Base-by-base conservation (phyloP, 192 early-diverging fungal species). In the Mycoemilia scoparia region DNA sequence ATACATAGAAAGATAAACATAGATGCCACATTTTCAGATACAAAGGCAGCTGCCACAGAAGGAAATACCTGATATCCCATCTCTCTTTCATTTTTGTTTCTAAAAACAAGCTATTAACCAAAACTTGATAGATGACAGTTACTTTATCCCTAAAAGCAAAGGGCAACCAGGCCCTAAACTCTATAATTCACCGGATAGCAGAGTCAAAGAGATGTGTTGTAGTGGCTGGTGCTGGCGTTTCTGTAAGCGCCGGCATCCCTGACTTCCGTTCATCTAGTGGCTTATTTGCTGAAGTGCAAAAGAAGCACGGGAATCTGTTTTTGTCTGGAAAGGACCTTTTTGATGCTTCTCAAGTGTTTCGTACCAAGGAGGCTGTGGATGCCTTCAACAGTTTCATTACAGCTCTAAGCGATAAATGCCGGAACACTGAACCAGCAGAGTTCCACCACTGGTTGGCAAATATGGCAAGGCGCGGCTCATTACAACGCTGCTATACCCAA, bases 191-290 rank as follows among this genome's bases (percentile, higher is more conserved):
- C 21, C 53, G 53, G 37, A 53, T 61, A 11, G 47, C 58, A 1
- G 21, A 30, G 4, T 51, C 52, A 6, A 32, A 39, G 27, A 46
- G 58, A 19, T 48, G 61, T n/a, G 54, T 45, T 0, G 51, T 51
- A 2, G 45, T 96, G 29, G 88, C 87, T 7, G 90, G 90, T 1
- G 84, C 85, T 3, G 83, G 87, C 5, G 77, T 81, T 8, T 93
- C 88, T 0, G 89, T 93, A 3, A 84, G 80, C 17, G 88, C 84
- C 32, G 92, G 89, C 21, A 93, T 97, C 36, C 93, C 93, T 4
- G 93, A 97, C 43, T 97, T 97, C 40, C 76, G 92, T 46, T 93
- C 89, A 10, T 69, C 83, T 16, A 70, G 73, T 5, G 92, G 92
- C n/a, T 79, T 97, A 16, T 97, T 92, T 37, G 58, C 70, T 13